Conservation (phyloP, 345 rosid species). For the Angophora floribunda region DNA sequence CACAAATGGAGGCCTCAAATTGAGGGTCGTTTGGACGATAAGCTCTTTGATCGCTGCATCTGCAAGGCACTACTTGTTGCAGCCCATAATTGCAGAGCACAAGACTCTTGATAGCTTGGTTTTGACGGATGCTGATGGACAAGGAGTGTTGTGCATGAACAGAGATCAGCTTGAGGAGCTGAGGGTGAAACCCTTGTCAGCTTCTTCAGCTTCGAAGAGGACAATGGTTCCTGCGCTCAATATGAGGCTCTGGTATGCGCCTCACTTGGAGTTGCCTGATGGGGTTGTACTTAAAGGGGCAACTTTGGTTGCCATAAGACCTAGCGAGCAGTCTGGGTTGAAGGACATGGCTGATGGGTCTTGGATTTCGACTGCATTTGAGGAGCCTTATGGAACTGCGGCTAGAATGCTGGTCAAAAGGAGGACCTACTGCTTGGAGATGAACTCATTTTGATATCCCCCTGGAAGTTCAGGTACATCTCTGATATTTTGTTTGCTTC, state of each 20-base stretch:
- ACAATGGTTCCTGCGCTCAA: slow-evolving; percentile 84
- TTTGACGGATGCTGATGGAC: slow-evolving; percentile 78
- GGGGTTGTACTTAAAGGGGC: slow-evolving; percentile 83
- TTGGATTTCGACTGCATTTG: slow-evolving; percentile 83
- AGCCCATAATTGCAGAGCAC: slow-evolving; percentile 82
- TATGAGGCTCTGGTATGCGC: slow-evolving; percentile 97
- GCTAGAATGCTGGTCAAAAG: slow-evolving; percentile 88
- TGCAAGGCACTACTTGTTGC: slow-evolving; percentile 83
- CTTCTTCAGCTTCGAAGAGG: slow-evolving; percentile 89
- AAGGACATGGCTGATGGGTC: slow-evolving; percentile 63
- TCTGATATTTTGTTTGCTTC: not conserved
- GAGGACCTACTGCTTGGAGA: slow-evolving; percentile 91
- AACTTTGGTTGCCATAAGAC: slow-evolving; percentile 86
- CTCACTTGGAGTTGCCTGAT: slow-evolving; percentile 64
- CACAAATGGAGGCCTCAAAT: slow-evolving; percentile 85
- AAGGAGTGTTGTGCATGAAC: slow-evolving; percentile 90
- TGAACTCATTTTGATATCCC: slow-evolving; percentile 81
- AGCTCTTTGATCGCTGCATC: slow-evolving; percentile 94
- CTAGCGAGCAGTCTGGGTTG: slow-evolving; percentile 48
- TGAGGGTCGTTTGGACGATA: slow-evolving; percentile 93
- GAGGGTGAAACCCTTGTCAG: slow-evolving; percentile 81
- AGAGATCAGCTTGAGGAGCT: slow-evolving; percentile 87
- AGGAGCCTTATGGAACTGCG: slow-evolving; percentile 81
- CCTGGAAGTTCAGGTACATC: slow-evolving; percentile 4
- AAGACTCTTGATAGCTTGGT: slow-evolving; percentile 79